These are phyloP conservation scores for Acer yangbiense DNA, from an alignment of 345 rosid species.

Conservation along the genomic window DNA sequence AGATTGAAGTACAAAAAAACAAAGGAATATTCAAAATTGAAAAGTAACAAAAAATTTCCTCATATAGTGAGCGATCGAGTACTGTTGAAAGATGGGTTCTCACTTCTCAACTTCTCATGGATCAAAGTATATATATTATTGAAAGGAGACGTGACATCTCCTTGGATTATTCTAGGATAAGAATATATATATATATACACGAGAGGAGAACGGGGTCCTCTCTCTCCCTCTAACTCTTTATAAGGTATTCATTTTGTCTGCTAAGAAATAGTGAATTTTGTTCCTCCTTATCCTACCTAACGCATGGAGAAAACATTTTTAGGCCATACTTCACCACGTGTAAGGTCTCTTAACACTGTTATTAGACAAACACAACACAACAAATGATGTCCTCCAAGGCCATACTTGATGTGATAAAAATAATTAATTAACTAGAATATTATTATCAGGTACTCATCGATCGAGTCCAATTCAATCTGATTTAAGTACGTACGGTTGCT, in stretches of 20 bases:
- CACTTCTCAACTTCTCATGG: no score
- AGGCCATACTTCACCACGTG: conserved; percentile 7
- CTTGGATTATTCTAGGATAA: conserved; percentile 19
- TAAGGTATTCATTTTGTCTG: conserved; percentile 39
- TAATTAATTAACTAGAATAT: no score
- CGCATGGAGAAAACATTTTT: neutral
- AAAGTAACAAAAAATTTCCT: conserved; percentile 39
- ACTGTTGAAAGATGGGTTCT: conserved; percentile 8
- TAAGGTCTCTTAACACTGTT: neutral
- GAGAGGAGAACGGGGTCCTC: conserved; percentile 15
- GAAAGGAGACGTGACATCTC: conserved; percentile 30
- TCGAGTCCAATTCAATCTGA: neutral
- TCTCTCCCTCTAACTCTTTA: neutral
- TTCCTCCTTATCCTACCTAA: conserved; percentile 30
- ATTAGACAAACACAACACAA: neutral
- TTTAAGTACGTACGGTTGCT: no score
- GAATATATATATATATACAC: neutral
- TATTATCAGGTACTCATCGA: neutral
- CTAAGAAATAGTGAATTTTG: conserved; percentile 14
- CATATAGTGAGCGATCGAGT: conserved; percentile 15
- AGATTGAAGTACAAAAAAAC: conserved; percentile 15
- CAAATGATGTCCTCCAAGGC: neutral
- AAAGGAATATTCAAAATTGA: conserved; percentile 46
- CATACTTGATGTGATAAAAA: neutral
- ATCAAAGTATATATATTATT: conserved; percentile 21